A percentile compares a stretch with the other conserved stretches of the same genome.
Evolutionary conservation across 1,139 yeast species (phyloP).

Genomic region (Debaryomyces psychrophilus): DNA sequence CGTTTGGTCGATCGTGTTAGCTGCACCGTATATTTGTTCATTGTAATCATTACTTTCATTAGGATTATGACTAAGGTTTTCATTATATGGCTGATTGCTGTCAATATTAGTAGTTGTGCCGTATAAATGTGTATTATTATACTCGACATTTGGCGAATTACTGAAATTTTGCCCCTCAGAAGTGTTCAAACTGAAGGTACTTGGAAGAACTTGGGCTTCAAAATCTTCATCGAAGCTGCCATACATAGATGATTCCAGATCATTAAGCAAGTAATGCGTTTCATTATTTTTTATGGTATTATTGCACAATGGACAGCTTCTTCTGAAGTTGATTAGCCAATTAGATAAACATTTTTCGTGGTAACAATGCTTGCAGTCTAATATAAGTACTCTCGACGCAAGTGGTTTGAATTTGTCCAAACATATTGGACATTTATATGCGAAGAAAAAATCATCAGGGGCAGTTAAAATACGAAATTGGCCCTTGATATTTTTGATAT

Average conservation of each 20-base stretch:
- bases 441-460: constrained; percentile 41
- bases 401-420: constrained; percentile 44
- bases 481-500: constrained; percentile 26
- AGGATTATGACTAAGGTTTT: neutral
- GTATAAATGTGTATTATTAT: neutral
- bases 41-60: neutral
- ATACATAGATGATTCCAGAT: constrained; percentile 22
- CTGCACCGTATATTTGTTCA: neutral
- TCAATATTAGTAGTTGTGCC: neutral
- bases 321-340: constrained; percentile 49
- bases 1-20: neutral
- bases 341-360: constrained; percentile 50
- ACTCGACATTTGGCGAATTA: neutral
- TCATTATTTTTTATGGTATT: constrained; percentile 22
- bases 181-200: neutral
- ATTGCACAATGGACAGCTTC: constrained; percentile 52
- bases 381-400: constrained; percentile 41
- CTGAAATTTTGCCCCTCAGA: constrained; percentile 1
- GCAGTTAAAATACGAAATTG: constrained; percentile 32
- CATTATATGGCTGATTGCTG: neutral
- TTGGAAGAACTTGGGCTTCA: constrained; percentile 15
- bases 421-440: constrained; percentile 52
- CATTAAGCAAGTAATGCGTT: constrained; percentile 23
- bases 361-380: constrained; percentile 48
- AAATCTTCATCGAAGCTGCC: constrained; percentile 26